Evolutionary conservation across 192 early-diverging fungal species (phyloP).

Genomic region (Rhizoclosmatium sp.): DNA sequence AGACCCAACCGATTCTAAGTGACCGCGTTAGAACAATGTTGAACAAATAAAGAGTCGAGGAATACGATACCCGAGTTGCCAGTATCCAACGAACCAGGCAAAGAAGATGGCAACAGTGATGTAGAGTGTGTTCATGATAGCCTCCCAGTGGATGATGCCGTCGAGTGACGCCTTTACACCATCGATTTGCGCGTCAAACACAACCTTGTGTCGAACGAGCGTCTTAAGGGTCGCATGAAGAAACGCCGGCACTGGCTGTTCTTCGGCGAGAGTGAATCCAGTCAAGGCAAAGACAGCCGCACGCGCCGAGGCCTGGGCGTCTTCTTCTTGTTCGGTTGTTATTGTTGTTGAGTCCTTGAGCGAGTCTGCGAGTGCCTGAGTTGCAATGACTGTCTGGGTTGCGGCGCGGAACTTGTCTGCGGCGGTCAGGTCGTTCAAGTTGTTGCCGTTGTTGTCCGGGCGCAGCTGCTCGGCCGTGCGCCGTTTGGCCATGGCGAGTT

Average conservation of each 20-base stretch:
- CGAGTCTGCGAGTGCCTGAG: not conserved
- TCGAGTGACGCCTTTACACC: not conserved
- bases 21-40: too few relatives aligned
- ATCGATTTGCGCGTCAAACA: conserved; percentile 5
- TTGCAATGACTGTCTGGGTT: not conserved
- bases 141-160: conserved; percentile 27
- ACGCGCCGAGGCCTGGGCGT: not conserved
- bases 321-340: not conserved
- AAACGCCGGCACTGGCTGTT: not conserved
- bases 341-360: not conserved
- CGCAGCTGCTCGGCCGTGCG: too few relatives aligned
- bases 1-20: conserved; percentile 28
- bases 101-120: conserved; percentile 32
- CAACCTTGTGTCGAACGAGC: not conserved
- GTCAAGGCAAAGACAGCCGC: not conserved
- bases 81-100: conserved; percentile 41
- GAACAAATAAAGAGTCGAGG: conserved; percentile 7
- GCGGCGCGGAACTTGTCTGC: not conserved
- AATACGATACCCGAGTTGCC: conserved; percentile 15
- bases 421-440: too few relatives aligned
- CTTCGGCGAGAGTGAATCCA: not conserved
- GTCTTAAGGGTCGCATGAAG: not conserved
- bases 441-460: too few relatives aligned
- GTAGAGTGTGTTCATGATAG: conserved; percentile 15
- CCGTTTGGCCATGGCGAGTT: too few relatives aligned